Evolutionary conservation across 257 asterid species (phyloP), one percentile per base, ranked within the genome.

Genomic region (Petrea volubilis): DNA sequence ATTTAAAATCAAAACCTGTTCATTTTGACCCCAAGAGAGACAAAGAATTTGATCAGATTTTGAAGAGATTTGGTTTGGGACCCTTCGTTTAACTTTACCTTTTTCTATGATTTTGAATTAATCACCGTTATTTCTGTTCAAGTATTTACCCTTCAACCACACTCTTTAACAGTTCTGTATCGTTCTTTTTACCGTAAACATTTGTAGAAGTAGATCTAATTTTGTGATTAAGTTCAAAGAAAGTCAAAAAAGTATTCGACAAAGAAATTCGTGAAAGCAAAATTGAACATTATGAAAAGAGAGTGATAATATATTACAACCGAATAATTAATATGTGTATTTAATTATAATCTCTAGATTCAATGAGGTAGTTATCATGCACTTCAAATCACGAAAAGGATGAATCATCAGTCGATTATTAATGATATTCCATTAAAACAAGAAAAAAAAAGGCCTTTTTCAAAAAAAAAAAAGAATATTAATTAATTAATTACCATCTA

Each of bases 61-160:
- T n/a, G n/a, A n/a, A 17, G 0, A 57, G 23, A 13, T n/a, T 13
- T 69, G 15, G 33, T 44, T 25, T 70, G 64, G 75, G 80, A 15
- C 76, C 76, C 72, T 68, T 1, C 14, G 28, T 40, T 67, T n/a
- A n/a, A n/a, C n/a, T n/a, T 75, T 61, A 38, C 21, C 27, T 43
- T 18, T 15, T 75, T 61, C 23, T 73, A 49, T n/a, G 49, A 47
- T 21, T 47, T 61, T 76, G 67, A 62, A 62, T 57, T n/a, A 56
- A 24, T 43, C 57, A 29, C 57, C 21, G 20, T 66, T 33, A 33
- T 46, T 56, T 34, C 33, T 40, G 21, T 76, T 43, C 40, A 38
- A 63, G 15, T 55, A 6, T 18, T 25, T 2, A 20, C 40, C 36
- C 63, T 51, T 38, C 44, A 36, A 12, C 34, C n/a, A n/a, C n/a